Evolutionary conservation across 2,329 filamentous ascomycete genomes (phyloP).

Genomic region (Sclerotiophoma versabilis): DNA sequence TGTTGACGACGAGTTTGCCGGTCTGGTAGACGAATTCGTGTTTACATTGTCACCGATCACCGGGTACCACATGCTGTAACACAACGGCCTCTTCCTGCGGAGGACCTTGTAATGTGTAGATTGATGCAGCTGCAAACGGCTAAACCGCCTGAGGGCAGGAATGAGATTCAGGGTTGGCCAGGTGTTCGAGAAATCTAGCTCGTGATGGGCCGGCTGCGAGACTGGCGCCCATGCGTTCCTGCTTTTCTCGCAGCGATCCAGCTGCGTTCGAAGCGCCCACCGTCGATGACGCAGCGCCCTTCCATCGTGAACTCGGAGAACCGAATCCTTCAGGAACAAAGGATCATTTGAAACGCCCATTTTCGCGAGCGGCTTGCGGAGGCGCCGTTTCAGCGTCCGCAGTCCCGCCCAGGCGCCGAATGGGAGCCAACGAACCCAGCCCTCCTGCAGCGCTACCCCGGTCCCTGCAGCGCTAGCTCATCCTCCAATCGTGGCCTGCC

Average conservation of each 20-base stretch:
- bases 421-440: conserved; percentile 19
- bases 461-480: conserved; percentile 20
- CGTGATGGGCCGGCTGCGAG: background rate
- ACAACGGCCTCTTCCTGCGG: background rate
- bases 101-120: conserved; percentile 18
- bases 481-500: conserved; percentile 28
- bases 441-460: conserved; percentile 16
- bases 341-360: conserved; percentile 30
- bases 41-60: conserved; percentile 4
- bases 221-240: conserved; percentile 12
- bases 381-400: conserved; percentile 19
- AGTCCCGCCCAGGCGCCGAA: conserved; percentile 25
- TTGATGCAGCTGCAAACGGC: conserved; percentile 24
- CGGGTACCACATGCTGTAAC: conserved; percentile 2
- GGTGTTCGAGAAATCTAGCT: conserved; percentile 3
- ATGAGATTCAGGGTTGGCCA: conserved; percentile 15
- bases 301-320: conserved; percentile 21
- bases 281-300: conserved; percentile 22
- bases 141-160: conserved; percentile 11
- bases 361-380: conserved; percentile 25
- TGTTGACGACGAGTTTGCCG: background rate
- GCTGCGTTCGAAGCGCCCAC: background rate
- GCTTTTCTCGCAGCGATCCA: conserved; percentile 15
- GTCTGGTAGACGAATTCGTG: conserved; percentile 1
- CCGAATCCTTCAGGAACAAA: conserved; percentile 12